Conservation (phyloP, 108 stramenopile species). For the Fistulifera pelliculosa region DNA sequence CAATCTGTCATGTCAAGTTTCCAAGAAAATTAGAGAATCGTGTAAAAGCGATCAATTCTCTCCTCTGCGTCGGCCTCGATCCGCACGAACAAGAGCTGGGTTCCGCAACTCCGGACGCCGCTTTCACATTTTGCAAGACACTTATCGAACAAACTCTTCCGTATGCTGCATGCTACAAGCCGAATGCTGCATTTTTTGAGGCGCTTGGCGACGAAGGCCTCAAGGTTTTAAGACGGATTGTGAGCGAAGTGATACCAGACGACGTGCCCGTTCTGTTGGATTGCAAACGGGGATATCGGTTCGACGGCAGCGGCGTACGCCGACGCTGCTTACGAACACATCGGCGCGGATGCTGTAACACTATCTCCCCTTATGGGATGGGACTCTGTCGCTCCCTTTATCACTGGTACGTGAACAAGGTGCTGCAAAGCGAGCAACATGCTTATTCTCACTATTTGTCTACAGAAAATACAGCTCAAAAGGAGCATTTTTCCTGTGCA, state of each 20-base stretch:
- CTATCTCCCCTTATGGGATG: slow-evolving; percentile 94
- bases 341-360: slow-evolving; percentile 89
- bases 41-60: slow-evolving; percentile 54
- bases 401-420: slow-evolving; percentile 52
- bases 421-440: neutral
- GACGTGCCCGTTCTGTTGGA: slow-evolving; percentile 89
- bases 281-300: slow-evolving; percentile 94
- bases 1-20: slow-evolving; percentile 23
- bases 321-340: slow-evolving; percentile 73
- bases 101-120: slow-evolving; percentile 49
- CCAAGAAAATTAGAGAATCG: slow-evolving; percentile 44
- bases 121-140: slow-evolving; percentile 80
- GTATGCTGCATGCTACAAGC: slow-evolving; percentile 90
- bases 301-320: slow-evolving; percentile 93
- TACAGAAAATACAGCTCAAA: slow-evolving; percentile 59
- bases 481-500: slow-evolving; percentile 96
- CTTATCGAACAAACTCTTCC: slow-evolving; percentile 85
- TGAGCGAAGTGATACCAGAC: slow-evolving; percentile 39
- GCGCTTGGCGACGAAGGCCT: slow-evolving; percentile 80
- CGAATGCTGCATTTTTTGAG: slow-evolving; percentile 99
- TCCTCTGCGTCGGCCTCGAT: slow-evolving; percentile 96
- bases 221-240: slow-evolving; percentile 63
- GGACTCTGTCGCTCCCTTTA: slow-evolving; percentile 93
- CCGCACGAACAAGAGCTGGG: slow-evolving; percentile 76
- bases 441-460: neutral